These are phyloP conservation scores for Pythium dissimile DNA, from an alignment of 352 stramenopile genomes.

Conservation along the genomic window DNA sequence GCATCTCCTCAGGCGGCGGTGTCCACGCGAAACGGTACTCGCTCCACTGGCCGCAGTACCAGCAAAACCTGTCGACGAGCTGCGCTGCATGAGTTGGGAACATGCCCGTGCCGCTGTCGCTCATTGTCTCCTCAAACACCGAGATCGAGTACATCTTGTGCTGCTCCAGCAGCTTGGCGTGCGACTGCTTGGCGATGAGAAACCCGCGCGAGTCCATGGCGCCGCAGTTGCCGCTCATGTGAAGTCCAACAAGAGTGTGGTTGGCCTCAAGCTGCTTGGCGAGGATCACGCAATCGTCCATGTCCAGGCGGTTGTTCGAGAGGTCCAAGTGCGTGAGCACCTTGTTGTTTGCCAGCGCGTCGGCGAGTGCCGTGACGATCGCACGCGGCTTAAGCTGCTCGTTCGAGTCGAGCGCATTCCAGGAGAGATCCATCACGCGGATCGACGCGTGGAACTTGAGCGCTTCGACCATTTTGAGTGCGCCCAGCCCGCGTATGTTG, in stretches of 20 bases:
- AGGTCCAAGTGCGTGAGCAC: constrained; percentile 64
- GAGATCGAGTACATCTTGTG: constrained; percentile 78
- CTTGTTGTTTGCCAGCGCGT: constrained; percentile 77
- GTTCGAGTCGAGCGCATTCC: constrained; percentile 68
- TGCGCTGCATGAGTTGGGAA: constrained; percentile 46
- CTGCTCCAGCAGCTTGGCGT: constrained; percentile 47
- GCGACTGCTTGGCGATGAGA: constrained; percentile 46
- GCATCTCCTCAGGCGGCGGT: constrained; percentile 32
- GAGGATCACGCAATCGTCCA: constrained; percentile 55
- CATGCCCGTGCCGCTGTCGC: constrained; percentile 43
- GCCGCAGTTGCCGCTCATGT: constrained; percentile 76
- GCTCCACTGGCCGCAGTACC: constrained; percentile 73
- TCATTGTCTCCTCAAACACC: constrained; percentile 68
- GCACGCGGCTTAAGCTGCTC: constrained; percentile 37
- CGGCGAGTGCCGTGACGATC: constrained; percentile 49
- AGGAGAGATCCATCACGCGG: constrained; percentile 69
- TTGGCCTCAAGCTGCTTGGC: constrained; percentile 64
- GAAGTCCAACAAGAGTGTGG: constrained; percentile 66
- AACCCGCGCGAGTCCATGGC: constrained; percentile 66
- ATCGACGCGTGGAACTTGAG: constrained; percentile 73
- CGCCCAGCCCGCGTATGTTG: constrained; percentile 60
- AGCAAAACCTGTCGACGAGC: constrained; percentile 70
- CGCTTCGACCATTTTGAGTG: constrained; percentile 67
- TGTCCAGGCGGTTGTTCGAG: constrained; percentile 67
- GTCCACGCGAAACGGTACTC: constrained; percentile 75